Conservation (phyloP, 305 asterid species). For the Monarda citriodora region DNA sequence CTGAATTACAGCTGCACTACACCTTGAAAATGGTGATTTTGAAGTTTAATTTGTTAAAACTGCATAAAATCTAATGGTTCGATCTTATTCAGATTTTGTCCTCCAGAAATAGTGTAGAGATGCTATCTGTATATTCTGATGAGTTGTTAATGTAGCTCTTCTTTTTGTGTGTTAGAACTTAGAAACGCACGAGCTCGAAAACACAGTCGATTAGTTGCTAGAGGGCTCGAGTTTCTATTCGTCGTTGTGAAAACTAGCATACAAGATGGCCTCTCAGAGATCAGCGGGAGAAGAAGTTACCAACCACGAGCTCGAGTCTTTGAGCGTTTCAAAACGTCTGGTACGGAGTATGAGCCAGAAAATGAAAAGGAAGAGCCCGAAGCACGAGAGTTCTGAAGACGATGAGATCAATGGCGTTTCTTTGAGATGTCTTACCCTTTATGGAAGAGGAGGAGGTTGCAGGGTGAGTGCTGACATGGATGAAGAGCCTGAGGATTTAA, state of each 20-base stretch:
- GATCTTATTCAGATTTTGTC: background rate
- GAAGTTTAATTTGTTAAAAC: slow-evolving; percentile 3
- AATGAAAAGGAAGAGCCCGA: slow-evolving; percentile 58
- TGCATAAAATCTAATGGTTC: background rate
- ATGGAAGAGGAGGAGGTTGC: slow-evolving; percentile 92
- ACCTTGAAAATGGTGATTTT: slow-evolving; percentile 9
- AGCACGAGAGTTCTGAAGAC: slow-evolving; percentile 51
- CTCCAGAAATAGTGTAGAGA: background rate
- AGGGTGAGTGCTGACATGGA: slow-evolving; percentile 84
- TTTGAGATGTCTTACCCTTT: slow-evolving; percentile 71
- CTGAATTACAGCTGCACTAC: slow-evolving; percentile 3
- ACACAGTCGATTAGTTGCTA: background rate
- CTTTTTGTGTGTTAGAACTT: background rate
- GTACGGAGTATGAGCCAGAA: slow-evolving; percentile 82
- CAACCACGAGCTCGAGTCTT: slow-evolving; percentile 50
- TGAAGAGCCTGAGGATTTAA: slow-evolving; percentile 57
- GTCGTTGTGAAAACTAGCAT: slow-evolving; percentile 18
- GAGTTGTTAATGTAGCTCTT: slow-evolving; percentile 1
- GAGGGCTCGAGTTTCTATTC: slow-evolving; percentile 7
- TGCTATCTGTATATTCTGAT: background rate
- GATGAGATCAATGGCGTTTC: slow-evolving; percentile 57
- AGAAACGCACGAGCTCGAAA: background rate
- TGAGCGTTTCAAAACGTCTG: slow-evolving; percentile 69
- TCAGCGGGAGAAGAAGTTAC: slow-evolving; percentile 39
- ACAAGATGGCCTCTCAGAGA: slow-evolving; percentile 43